These are phyloP conservation scores for Carex myosuroides DNA, from an alignment of 176 grass and related monocot genomes.

Conservation along the genomic window DNA sequence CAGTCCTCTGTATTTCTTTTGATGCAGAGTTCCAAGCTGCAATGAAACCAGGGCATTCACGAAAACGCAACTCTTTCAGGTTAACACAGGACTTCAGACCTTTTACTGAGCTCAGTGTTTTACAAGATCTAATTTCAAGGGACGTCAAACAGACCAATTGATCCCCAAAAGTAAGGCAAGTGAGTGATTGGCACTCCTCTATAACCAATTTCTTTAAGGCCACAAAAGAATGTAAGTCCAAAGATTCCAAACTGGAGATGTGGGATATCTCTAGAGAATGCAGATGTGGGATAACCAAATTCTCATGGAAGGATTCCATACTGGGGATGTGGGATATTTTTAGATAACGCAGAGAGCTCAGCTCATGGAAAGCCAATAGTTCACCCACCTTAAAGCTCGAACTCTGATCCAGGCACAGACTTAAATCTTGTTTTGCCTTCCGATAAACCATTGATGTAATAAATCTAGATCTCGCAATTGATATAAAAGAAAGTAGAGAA, in stretches of 20 bases:
- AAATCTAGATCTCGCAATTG: too few relatives aligned
- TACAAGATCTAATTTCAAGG: neutral
- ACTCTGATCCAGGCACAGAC: too few relatives aligned
- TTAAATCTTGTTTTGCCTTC: too few relatives aligned
- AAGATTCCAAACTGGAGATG: neutral
- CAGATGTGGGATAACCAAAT: too few relatives aligned
- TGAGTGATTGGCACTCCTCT: accelerated
- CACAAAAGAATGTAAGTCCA: neutral
- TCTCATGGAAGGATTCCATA: too few relatives aligned
- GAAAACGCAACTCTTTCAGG: neutral
- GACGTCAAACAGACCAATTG: neutral
- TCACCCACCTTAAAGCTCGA: too few relatives aligned
- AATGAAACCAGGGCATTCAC: accelerated
- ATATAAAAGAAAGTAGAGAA: too few relatives aligned
- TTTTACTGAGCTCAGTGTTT: neutral
- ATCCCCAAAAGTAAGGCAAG: neutral
- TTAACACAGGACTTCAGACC: neutral
- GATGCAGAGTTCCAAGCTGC: neutral
- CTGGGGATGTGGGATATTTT: too few relatives aligned
- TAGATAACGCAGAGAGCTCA: neutral
- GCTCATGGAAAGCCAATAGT: neutral
- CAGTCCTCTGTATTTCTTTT: neutral
- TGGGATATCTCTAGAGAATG: neutral
- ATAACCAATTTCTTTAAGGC: conserved; percentile 13
- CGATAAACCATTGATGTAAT: accelerated